Base-by-base conservation (phyloP, 768 basidiomycete species). In the Symmetrospora coprosmae region DNA sequence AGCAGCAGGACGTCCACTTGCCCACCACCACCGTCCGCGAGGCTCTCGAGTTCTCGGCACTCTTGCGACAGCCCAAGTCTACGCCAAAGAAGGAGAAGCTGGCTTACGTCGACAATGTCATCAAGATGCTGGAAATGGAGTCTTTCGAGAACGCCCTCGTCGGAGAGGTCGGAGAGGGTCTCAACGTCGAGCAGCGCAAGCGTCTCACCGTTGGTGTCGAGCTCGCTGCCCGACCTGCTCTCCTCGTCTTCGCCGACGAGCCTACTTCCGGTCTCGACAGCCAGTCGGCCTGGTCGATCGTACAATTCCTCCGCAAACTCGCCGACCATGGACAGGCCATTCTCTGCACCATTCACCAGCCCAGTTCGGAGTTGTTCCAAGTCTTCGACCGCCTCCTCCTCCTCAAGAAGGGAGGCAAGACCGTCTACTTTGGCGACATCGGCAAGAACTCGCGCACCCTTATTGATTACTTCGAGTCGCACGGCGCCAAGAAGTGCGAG, bases 181-280 rank as follows among this genome's bases (percentile, higher is more conserved):
- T 75, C 8, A 69, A 66, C n/a, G 72, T 74, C 39, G 73, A 74
- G 55, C 72, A 73, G 27, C 56, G 75, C 38, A 76, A 76, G 66
- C 72, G 74, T 25, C 81, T 85, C 0, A 90, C 87, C 0, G 88
- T 90, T 61, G 87, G 79, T 17, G 86, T 88, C 25, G 87, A 88
- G 69, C 75, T 90, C 6, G 87, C 86, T 40, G 85, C 86, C 4
- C 89, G 87, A 70, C 86, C 86, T 0, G 81, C 84, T 66, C 74
- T 89, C 0, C 75, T 92, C 0, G 77, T 91, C 17, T 90, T 91
- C 76, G 73, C 88, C 34, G 88, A 90, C 68, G 87, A 91, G 70
- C 89, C 89, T 0, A 91, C 88, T 0, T 83, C 85, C 25, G 87
- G 87, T 33, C 53, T 62, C 21, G 73, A 74, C 49, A 71, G 71